Evolutionary conservation across 2,329 filamentous ascomycete species (phyloP).

Genomic region (Nothophoma quercina): DNA sequence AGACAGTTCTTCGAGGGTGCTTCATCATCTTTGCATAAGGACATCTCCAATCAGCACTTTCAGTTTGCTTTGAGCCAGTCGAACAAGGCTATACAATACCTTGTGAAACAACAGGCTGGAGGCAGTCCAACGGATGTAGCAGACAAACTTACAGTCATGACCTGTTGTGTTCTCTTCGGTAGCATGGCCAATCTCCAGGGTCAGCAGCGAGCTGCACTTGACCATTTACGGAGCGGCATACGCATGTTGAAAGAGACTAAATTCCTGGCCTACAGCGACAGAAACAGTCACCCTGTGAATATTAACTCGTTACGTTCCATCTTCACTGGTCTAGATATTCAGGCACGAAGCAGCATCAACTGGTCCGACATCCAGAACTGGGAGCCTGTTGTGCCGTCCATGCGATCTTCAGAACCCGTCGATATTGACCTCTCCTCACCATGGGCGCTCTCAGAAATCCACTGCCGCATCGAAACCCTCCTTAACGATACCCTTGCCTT

Average conservation of each 20-base stretch:
- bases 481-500: conserved; percentile 39
- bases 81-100: conserved; percentile 37
- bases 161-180: conserved; percentile 41
- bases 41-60: conserved; percentile 33
- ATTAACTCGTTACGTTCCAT: conserved; percentile 39
- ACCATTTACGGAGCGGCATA: conserved; percentile 42
- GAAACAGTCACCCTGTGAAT: conserved; percentile 30
- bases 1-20: conserved; percentile 36
- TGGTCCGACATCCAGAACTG: conserved; percentile 26
- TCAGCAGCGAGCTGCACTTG: conserved; percentile 36
- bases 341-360: conserved; percentile 40
- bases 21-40: conserved; percentile 29
- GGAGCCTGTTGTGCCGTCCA: conserved; percentile 32
- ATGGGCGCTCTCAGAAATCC: conserved; percentile 18
- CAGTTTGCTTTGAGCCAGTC: conserved; percentile 44
- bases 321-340: conserved; percentile 41
- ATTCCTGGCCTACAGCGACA: conserved; percentile 12
- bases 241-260: conserved; percentile 42
- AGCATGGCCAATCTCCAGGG: conserved; percentile 45
- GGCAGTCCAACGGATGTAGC: conserved; percentile 5
- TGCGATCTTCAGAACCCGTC: neutral
- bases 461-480: conserved; percentile 30
- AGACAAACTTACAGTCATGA: conserved; percentile 42
- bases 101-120: conserved; percentile 23
- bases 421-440: conserved; percentile 6